phyloP scores from a whole-genome alignment of 257 asterid species.

The Mitragyna speciosa region DNA sequence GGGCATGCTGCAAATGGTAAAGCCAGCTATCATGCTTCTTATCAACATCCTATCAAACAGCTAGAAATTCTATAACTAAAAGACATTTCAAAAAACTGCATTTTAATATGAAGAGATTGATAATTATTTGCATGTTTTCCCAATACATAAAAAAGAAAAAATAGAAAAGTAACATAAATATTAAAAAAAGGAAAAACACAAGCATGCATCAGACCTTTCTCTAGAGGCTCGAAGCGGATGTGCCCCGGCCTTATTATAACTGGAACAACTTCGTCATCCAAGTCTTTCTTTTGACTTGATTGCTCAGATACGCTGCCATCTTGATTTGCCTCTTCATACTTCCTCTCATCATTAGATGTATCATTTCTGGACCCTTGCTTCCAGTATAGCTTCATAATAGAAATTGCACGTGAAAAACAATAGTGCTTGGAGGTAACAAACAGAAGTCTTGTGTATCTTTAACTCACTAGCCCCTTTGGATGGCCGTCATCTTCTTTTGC shows the following conservation, averaged over 20 bases:
- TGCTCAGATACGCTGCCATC: conserved; percentile 26
- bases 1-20: background rate
- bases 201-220: conserved; percentile 46
- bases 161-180: background rate
- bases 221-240: conserved; percentile 87
- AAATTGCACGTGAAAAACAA: conserved; percentile 27
- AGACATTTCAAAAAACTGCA: background rate
- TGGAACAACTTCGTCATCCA: conserved; percentile 69
- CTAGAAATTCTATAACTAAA: background rate
- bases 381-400: conserved; percentile 62
- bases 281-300: conserved; percentile 37
- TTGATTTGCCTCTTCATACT: conserved; percentile 32
- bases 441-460: background rate
- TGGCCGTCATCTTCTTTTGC: conserved; percentile 41
- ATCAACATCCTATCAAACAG: background rate
- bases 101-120: background rate
- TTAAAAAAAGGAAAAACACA: background rate
- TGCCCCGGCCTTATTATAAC: conserved; percentile 85
- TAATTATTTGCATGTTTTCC: background rate
- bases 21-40: background rate
- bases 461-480: conserved; percentile 78
- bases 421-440: conserved; percentile 9
- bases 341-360: conserved; percentile 32
- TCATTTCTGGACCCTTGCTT: conserved; percentile 50
- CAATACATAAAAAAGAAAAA: background rate